Evolutionary conservation across 208 protist genomes (phyloP).

Genomic region (Leishmania amazonensis): DNA sequence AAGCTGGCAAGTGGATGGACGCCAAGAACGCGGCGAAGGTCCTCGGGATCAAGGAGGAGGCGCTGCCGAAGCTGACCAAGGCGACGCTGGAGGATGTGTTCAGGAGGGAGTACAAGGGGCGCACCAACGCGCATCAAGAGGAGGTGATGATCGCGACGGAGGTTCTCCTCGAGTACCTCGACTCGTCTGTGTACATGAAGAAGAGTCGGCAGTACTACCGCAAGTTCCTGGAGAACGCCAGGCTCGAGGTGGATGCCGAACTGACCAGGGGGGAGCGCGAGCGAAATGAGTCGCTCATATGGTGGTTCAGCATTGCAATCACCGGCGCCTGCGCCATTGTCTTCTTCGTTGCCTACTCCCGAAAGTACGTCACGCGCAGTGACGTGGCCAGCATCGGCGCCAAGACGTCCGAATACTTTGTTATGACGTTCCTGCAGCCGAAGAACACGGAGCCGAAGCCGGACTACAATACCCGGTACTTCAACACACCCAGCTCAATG

Average conservation of each 20-base stretch:
- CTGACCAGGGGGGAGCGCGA: conserved; percentile 28
- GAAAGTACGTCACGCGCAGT: conserved; percentile 50
- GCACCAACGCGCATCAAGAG: conserved; percentile 60
- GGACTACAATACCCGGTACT: conserved; percentile 84
- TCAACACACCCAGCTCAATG: conserved; percentile 72
- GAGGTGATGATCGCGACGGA: conserved; percentile 84
- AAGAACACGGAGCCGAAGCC: conserved; percentile 79
- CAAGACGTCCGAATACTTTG: conserved; percentile 60
- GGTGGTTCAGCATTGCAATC: conserved; percentile 49
- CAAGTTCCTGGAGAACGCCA: conserved; percentile 68
- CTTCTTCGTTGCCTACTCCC: conserved; percentile 61
- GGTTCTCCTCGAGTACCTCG: conserved; percentile 86
- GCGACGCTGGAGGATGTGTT: conserved; percentile 59
- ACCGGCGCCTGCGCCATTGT: conserved; percentile 47
- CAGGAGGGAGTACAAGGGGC: conserved; percentile 58
- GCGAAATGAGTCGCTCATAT: conserved; percentile 54
- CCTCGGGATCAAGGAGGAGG: conserved; percentile 74
- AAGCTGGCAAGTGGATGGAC: conserved; percentile 86
- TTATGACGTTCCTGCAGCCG: conserved; percentile 78
- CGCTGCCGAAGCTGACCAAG: conserved; percentile 61
- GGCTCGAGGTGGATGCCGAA: conserved; percentile 66
- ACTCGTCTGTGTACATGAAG: conserved; percentile 71
- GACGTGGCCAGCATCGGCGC: conserved; percentile 69
- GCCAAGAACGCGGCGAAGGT: conserved; percentile 76
- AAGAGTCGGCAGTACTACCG: conserved; percentile 85